A percentile compares a stretch with the other conserved stretches of the same genome.
These are phyloP conservation scores for Pseudocercospora fuligena DNA, from an alignment of 2,329 filamentous ascomycete species.

Conservation along the genomic window DNA sequence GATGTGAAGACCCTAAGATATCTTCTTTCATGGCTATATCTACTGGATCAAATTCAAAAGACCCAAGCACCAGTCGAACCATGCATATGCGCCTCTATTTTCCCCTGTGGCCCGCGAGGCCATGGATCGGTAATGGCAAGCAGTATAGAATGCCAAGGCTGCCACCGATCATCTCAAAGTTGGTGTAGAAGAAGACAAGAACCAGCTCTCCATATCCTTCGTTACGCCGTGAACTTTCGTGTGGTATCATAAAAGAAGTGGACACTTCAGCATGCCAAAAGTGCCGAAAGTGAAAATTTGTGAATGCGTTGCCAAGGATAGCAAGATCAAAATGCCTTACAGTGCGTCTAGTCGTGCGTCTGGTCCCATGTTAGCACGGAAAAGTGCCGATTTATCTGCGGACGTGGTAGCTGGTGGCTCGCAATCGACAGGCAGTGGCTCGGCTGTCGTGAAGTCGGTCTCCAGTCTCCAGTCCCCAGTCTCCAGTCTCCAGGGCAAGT, in stretches of 20 bases:
- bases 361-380: neutral
- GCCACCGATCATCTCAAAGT: conserved; percentile 1
- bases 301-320: neutral
- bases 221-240: conserved; percentile 3
- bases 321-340: neutral
- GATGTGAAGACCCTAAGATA: too few relatives aligned
- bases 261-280: neutral
- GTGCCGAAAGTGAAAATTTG: neutral
- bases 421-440: neutral
- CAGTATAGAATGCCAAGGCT: too few relatives aligned
- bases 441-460: neutral
- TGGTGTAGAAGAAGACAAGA: too few relatives aligned
- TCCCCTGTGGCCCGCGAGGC: neutral
- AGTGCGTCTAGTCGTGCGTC: neutral
- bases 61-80: too few relatives aligned
- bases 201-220: neutral
- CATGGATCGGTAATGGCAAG: neutral
- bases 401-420: neutral
- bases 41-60: too few relatives aligned
- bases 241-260: neutral
- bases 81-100: neutral
- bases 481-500: too few relatives aligned
- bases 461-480: neutral
- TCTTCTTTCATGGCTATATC: too few relatives aligned
- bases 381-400: too few relatives aligned